Percentiles rank a stretch among this genome's conserved stretches.
Evolutionary conservation across 257 asterid genomes (phyloP).

Genomic region (Solanum bulbocastanum): DNA sequence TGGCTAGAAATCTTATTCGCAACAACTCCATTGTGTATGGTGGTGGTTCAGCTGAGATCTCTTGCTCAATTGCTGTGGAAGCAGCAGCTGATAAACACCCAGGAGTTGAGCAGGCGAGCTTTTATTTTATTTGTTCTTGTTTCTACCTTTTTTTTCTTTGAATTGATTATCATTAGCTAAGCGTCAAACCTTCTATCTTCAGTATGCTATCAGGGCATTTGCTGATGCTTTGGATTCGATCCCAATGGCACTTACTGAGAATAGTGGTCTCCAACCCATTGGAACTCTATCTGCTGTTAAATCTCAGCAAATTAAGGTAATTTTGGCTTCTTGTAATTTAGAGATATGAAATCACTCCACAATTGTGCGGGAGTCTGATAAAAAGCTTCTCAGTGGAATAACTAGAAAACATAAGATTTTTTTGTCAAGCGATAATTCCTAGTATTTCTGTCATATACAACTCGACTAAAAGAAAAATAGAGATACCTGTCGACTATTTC

Average conservation of each 20-base stretch:
- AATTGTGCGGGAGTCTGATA: neutral
- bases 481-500: neutral
- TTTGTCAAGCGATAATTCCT: neutral
- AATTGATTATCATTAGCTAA: neutral
- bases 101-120: constrained; percentile 76
- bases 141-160: neutral
- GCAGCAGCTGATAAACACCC: constrained; percentile 90
- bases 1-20: constrained; percentile 81
- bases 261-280: constrained; percentile 84
- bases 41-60: constrained; percentile 93
- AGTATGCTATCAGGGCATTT: constrained; percentile 93
- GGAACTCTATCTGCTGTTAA: constrained; percentile 83
- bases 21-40: constrained; percentile 91
- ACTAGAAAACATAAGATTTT: neutral
- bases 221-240: constrained; percentile 89
- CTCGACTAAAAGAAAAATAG: neutral
- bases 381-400: neutral
- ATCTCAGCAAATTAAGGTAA: constrained; percentile 84
- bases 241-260: constrained; percentile 94
- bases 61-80: constrained; percentile 88
- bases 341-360: neutral
- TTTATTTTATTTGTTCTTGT: neutral
- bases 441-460: neutral
- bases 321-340: neutral
- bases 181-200: constrained; percentile 8